Conservation (phyloP, 352 stramenopile genomes). For the Phytophthora nicotianae region DNA sequence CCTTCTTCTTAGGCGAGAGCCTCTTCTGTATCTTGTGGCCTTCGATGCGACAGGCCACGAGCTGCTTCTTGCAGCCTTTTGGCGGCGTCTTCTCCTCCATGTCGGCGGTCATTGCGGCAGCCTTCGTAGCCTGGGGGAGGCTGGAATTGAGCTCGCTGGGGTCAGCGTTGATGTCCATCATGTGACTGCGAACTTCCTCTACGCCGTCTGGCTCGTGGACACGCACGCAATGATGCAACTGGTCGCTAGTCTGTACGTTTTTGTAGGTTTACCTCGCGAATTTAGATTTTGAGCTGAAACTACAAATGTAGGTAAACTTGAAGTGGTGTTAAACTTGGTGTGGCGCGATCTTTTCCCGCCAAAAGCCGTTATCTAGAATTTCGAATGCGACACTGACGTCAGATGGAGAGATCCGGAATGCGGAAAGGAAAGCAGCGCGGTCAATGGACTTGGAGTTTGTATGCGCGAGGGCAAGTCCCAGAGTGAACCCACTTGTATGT, state of each 20-base stretch:
- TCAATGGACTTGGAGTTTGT: conserved; percentile 24
- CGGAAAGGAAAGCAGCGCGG: conserved; percentile 21
- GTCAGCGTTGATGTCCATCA: conserved; percentile 10
- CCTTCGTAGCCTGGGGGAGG: background rate
- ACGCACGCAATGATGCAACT: conserved; percentile 10
- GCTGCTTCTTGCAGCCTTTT: conserved; percentile 23
- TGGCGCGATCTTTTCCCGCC: conserved; percentile 28
- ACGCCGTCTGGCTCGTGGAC: conserved; percentile 1
- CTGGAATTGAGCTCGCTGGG: background rate
- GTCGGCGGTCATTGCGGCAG: conserved; percentile 12
- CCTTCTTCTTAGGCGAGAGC: conserved; percentile 69
- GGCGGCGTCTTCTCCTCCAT: conserved; percentile 12
- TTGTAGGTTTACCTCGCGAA: background rate
- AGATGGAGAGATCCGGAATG: conserved; percentile 14
- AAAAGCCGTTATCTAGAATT: conserved; percentile 28
- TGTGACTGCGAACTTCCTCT: conserved; percentile 2
- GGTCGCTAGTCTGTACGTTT: conserved; percentile 2
- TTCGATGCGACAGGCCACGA: conserved; percentile 57
- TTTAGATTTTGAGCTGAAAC: background rate
- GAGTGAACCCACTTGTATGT: conserved; percentile 13
- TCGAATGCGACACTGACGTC: conserved; percentile 27
- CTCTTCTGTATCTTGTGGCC: conserved; percentile 73
- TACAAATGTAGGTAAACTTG: background rate
- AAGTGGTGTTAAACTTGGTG: conserved; percentile 13
- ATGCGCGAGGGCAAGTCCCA: conserved; percentile 8